These are phyloP conservation scores for Climacium dendroides DNA, from an alignment of 225 moss, liverwort and hornwort species.

Conservation along the genomic window DNA sequence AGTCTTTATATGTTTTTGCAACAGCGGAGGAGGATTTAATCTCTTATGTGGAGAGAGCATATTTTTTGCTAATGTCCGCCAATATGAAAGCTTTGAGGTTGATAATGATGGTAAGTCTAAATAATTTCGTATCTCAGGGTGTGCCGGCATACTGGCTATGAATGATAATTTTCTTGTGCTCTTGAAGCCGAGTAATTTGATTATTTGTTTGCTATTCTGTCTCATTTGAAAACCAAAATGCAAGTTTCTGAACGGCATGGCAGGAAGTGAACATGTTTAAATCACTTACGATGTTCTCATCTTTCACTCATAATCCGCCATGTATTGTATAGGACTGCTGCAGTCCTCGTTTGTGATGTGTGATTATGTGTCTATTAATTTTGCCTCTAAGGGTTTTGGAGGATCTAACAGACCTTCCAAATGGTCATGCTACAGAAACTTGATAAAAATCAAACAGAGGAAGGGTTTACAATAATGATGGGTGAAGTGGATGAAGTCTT, in stretches of 20 bases:
- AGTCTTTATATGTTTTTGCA: not conserved
- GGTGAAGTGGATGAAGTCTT: slow-evolving; percentile 63
- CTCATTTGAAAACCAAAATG: not conserved
- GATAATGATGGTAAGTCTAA: slow-evolving; percentile 39
- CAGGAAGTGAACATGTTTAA: not conserved
- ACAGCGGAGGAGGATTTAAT: slow-evolving; percentile 41
- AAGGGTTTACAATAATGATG: slow-evolving; percentile 37
- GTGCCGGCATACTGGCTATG: not conserved
- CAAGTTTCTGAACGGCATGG: not conserved
- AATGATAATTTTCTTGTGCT: not conserved
- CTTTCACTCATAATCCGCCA: not conserved
- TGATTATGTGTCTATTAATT: not conserved
- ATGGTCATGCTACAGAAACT: slow-evolving; percentile 36
- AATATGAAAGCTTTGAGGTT: slow-evolving; percentile 58
- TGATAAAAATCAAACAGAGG: slow-evolving; percentile 28
- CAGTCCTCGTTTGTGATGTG: not conserved
- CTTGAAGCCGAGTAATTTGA: not conserved
- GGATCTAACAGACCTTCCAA: not conserved
- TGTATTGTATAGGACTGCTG: not conserved
- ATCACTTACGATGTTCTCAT: not conserved
- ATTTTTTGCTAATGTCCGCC: slow-evolving; percentile 47
- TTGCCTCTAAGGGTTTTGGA: not conserved
- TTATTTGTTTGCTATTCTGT: not conserved
- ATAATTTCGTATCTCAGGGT: not conserved
- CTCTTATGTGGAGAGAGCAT: slow-evolving; percentile 59